Conservation (phyloP, 2,329 filamentous ascomycete species). For the Orbilia brochopaga region DNA sequence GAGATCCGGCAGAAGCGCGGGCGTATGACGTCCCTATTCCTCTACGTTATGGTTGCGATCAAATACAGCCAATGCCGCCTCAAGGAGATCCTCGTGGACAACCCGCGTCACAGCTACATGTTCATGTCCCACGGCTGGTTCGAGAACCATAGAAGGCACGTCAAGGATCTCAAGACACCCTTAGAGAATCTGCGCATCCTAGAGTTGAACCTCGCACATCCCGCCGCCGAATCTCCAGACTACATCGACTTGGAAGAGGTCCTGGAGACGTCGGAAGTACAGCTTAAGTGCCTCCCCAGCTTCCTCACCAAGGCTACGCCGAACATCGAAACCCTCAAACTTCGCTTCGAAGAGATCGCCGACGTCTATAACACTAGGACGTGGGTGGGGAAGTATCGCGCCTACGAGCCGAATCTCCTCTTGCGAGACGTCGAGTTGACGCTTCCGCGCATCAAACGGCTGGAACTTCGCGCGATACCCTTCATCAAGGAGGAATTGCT, state of each 20-base stretch:
- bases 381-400: slow-evolving; percentile 5
- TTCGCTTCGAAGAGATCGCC: slow-evolving; percentile 25
- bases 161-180: slow-evolving; percentile 13
- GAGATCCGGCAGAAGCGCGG: slow-evolving; percentile 19
- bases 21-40: slow-evolving; percentile 22
- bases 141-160: slow-evolving; percentile 17
- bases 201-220: slow-evolving; percentile 35
- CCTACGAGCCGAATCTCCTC: slow-evolving; percentile 26
- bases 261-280: slow-evolving; percentile 10
- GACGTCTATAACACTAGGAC: slow-evolving; percentile 1
- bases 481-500: slow-evolving; percentile 19
- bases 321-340: slow-evolving; percentile 27
- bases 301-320: slow-evolving; percentile 23
- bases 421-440: slow-evolving; percentile 28
- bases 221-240: slow-evolving; percentile 12
- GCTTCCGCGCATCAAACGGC: slow-evolving; percentile 21
- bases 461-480: slow-evolving; percentile 31
- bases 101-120: slow-evolving; percentile 23
- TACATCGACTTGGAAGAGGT: slow-evolving; percentile 11
- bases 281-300: slow-evolving; percentile 23
- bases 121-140: slow-evolving; percentile 27
- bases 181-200: slow-evolving; percentile 25
- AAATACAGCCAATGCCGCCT: slow-evolving; percentile 36
- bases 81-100: slow-evolving; percentile 29
- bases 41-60: slow-evolving; percentile 31